Evolutionary conservation across 2,329 filamentous ascomycete genomes (phyloP).

Genomic region (Aspergillus vadensis): DNA sequence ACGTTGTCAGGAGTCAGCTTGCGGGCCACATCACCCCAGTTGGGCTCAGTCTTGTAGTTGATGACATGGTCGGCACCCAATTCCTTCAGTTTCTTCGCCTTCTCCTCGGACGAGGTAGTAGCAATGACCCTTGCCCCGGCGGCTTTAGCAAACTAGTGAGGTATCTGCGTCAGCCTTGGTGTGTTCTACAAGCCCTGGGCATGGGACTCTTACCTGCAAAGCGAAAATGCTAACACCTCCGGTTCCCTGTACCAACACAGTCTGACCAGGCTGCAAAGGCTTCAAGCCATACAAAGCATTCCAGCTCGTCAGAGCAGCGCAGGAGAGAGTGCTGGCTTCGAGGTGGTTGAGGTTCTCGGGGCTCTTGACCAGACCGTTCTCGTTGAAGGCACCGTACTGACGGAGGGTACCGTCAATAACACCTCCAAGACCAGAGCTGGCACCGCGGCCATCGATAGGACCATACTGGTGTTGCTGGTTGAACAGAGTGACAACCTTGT

Average conservation of each 20-base stretch:
- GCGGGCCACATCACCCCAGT: conserved; percentile 63
- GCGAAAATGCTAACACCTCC: conserved; percentile 63
- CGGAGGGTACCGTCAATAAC: conserved; percentile 68
- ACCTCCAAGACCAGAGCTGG: conserved; percentile 66
- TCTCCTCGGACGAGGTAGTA: conserved; percentile 60
- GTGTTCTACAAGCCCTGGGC: not conserved
- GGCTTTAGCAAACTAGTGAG: conserved; percentile 50
- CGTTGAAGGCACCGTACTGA: conserved; percentile 67
- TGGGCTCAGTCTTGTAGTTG: conserved; percentile 61
- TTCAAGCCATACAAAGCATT: conserved; percentile 64
- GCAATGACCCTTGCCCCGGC: conserved; percentile 59
- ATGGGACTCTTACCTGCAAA: conserved; percentile 44
- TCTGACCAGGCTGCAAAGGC: conserved; percentile 56
- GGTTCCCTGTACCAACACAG: conserved; percentile 63
- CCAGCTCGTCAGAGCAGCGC: conserved; percentile 66
- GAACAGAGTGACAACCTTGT: conserved; percentile 61
- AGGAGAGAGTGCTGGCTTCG: conserved; percentile 61
- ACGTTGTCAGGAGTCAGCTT: conserved; percentile 50
- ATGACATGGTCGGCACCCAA: conserved; percentile 62
- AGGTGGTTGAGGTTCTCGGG: conserved; percentile 58
- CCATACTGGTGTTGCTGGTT: conserved; percentile 59
- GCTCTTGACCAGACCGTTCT: conserved; percentile 66
- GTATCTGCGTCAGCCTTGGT: not conserved
- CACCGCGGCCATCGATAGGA: conserved; percentile 42
- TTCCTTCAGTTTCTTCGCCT: conserved; percentile 54